Conservation (phyloP, 2,329 filamentous ascomycete species). For the Aspergillus piperis region DNA sequence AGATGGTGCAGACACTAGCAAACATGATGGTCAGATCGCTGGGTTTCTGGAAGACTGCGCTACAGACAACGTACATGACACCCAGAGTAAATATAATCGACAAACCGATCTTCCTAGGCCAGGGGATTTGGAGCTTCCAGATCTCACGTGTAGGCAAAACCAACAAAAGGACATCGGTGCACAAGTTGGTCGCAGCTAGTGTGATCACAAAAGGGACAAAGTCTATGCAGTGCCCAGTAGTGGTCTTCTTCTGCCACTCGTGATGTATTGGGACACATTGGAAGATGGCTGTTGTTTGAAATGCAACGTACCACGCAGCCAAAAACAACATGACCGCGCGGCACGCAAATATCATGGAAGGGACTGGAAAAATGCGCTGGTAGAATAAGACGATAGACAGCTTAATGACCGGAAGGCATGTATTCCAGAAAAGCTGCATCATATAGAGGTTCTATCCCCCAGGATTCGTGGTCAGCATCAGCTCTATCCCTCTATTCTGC, state of each 20-base stretch:
- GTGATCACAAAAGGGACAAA: conserved; percentile 5
- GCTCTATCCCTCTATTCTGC: too few species aligned
- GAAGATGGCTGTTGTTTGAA: conserved; percentile 1
- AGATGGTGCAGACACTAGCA: not conserved
- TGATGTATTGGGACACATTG: not conserved
- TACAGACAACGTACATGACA: not conserved
- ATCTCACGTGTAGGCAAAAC: not conserved
- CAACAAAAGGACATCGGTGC: not conserved
- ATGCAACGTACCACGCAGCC: conserved; percentile 1
- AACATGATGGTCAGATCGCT: not conserved
- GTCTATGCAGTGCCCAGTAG: not conserved
- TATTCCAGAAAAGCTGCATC: conserved; percentile 2
- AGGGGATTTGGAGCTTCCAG: not conserved
- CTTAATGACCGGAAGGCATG: conserved; percentile 1
- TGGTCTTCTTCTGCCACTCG: not conserved
- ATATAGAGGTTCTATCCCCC: not conserved
- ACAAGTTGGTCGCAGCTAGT: not conserved
- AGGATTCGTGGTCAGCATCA: not conserved
- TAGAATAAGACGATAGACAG: conserved; percentile 6
- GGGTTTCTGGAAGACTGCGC: not conserved
- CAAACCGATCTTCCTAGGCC: not conserved
- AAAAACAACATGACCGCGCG: not conserved
- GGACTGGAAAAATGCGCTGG: not conserved
- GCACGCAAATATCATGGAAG: conserved; percentile 1
- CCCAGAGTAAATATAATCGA: not conserved